Percentiles rank a stretch among this genome's conserved stretches.
Evolutionary conservation across 345 rosid genomes (phyloP).

Genomic region (Mercurialis annua): DNA sequence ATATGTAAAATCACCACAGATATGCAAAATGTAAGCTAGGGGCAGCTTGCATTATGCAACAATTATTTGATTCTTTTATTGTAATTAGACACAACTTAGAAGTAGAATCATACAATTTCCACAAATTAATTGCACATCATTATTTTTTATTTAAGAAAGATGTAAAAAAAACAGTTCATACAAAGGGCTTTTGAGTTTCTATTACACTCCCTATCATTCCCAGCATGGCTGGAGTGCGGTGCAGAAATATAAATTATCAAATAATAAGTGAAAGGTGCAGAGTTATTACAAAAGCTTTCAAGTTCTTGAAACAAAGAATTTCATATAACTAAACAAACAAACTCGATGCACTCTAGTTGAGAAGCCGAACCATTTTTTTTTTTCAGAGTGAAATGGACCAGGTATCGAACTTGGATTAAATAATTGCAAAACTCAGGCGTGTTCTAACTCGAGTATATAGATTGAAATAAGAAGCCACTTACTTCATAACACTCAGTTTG

Average conservation of each 20-base stretch:
- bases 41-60: not conserved
- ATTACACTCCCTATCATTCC: not conserved
- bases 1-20: not conserved
- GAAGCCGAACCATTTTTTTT: conserved; percentile 2
- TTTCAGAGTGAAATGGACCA: not conserved
- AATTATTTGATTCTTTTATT: not conserved
- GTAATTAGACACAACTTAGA: not conserved
- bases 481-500: conserved; percentile 3
- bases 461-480: not conserved
- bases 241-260: not conserved
- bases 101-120: too few species aligned
- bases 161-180: not conserved
- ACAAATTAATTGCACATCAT: not conserved
- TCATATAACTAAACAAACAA: conserved; percentile 9
- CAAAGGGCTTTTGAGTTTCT: conserved; percentile 9
- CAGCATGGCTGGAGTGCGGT: not conserved
- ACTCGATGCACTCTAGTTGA: not conserved
- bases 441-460: not conserved
- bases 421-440: not conserved
- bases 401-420: not conserved
- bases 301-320: not conserved
- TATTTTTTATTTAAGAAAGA: not conserved
- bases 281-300: not conserved
- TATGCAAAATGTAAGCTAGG: not conserved
- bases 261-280: not conserved